A percentile compares a stretch with the other conserved stretches of the same genome.
Evolutionary conservation across 73 alveolate genomes (phyloP).

Genomic region (Loxodes magnus): DNA sequence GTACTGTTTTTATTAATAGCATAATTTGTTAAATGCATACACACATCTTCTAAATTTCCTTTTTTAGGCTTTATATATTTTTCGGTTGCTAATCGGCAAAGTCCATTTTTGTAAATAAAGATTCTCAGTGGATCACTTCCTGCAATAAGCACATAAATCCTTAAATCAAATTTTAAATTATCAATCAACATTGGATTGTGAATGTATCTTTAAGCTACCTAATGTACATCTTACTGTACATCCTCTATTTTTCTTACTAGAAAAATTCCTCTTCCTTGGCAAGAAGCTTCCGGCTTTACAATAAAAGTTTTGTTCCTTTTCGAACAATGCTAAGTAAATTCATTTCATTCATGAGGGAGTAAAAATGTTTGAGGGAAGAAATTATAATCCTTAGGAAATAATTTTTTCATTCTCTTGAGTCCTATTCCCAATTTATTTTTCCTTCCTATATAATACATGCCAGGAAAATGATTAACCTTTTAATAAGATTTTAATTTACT

Average conservation of each 20-base stretch:
- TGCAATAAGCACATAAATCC: conserved; percentile 76
- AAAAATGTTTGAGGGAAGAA: conserved; percentile 55
- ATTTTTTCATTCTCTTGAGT: conserved; percentile 24
- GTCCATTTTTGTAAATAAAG: conserved; percentile 79
- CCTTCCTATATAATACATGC: conserved; percentile 28
- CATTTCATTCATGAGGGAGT: conserved; percentile 38
- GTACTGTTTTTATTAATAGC: conserved; percentile 67
- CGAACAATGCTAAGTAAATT: conserved; percentile 9
- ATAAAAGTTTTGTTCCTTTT: conserved; percentile 21
- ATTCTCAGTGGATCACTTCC: conserved; percentile 81
- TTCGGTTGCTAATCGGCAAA: conserved; percentile 83
- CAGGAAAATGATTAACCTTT: conserved; percentile 45
- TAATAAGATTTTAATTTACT: conserved; percentile 7
- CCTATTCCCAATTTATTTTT: conserved; percentile 28
- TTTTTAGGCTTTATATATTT: conserved; percentile 49
- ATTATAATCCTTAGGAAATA: conserved; percentile 22
- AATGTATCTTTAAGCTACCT: conserved; percentile 64
- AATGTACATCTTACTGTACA: conserved; percentile 25
- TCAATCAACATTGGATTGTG: conserved; percentile 80
- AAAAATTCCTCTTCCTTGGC: conserved; percentile 51
- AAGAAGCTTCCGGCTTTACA: conserved; percentile 37
- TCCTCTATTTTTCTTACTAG: conserved; percentile 29
- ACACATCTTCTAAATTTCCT: conserved; percentile 39
- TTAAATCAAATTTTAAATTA: conserved; percentile 76
- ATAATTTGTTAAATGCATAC: conserved; percentile 75